Evolutionary conservation across 768 basidiomycete genomes (phyloP), one percentile per base, ranked within the genome.

Genomic region (Russula lepida): DNA sequence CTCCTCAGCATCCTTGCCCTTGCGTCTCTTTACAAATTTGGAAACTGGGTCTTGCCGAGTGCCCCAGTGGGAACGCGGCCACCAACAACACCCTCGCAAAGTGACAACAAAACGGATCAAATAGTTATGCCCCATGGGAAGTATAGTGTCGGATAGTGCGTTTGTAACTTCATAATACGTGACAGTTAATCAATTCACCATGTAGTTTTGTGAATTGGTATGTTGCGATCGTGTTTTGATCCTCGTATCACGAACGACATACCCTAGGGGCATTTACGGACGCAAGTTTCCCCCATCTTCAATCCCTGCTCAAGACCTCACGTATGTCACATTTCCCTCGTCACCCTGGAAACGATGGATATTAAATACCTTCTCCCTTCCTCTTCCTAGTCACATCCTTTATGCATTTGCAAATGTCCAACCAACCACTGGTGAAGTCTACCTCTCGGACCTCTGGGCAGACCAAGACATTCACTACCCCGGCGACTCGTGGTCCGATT

Each of bases 401-500:
- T 93, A 95, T 69, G 91, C 94, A 2, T 98, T 98, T 67, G 97
- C 92, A 21, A 91, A 98, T 67, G 73, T 98, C 67, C 84, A 81
- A 66, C 74, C 85, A 21, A 90, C 92, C 61, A 80, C 85, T 0
- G 95, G 95, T 43, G 90, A 92, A 69, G 95, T 98, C 21, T 74
- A 82, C 68, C 74, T 98, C 56, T 95, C 92, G 39, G 97, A 99
- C 68, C 71, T 78, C 2, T 98, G 95, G 95, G 87, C 94, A 0
- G 97, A 99, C 77, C 84, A 95, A 69, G 92, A 98, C 71, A 98
- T 98, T 49, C 97, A 98, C 71, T 95, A 95, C 71, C 85, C 88
- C 0, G 90, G 88, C 8, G 97, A 99, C 73, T 88, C 87, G 4
- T 99, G 97, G 97, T 88, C 94, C 66, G 95, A 98, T 56, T 71